Base-by-base conservation (phyloP, 2,329 filamentous ascomycete species). In the Aspergillaceae sp. region DNA sequence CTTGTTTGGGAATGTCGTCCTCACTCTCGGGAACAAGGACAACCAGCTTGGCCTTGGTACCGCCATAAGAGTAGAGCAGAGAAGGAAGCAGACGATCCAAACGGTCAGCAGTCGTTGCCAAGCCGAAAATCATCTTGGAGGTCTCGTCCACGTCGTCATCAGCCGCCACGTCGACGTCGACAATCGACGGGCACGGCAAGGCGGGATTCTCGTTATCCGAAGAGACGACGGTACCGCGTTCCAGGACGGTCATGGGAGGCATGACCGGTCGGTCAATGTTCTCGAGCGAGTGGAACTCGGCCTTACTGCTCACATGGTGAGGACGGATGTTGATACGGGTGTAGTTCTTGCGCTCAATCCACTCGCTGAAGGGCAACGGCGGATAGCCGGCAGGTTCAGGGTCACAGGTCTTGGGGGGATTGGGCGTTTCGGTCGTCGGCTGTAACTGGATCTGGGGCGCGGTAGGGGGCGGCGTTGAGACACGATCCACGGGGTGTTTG, bases 311-410 rank as follows among this genome's bases (percentile, higher is more conserved):
- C 38, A 68, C 60, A 44, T 61, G 56, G 46, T 59, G 64, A 48
- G 67, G 64, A 40, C 66, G 67, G 53, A 70, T 60, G 53, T 69
- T 69, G 49, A 62, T 58, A 42, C 67, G 67, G 30, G 66, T 70
- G 51, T 68, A 70, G 55, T 70, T 69, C 61, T 70, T 70, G 57
- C 64, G 66, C 11, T 57, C 56, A 35, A 70, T 61, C 67, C 67
- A 70, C 56, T 70, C 67, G 40, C 56, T 53, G 55, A 69, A 65
- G 5, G 65, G 57, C 32, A 70, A 47, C 8, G 65, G 63, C 28
- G 65, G 62, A 41, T 60, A 54, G 29, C 62, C 48, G 41, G 57
- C 58, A 7, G 63, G 60, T 38, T 68, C 62, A 11, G 60, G 56
- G 32, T 65, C 63, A 48, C 67, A 70, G 40, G 61, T 51, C 40